Evolutionary conservation across 352 stramenopile genomes (phyloP), one percentile per base, ranked within the genome.

Genomic region (Globisporangium sylvaticum): DNA sequence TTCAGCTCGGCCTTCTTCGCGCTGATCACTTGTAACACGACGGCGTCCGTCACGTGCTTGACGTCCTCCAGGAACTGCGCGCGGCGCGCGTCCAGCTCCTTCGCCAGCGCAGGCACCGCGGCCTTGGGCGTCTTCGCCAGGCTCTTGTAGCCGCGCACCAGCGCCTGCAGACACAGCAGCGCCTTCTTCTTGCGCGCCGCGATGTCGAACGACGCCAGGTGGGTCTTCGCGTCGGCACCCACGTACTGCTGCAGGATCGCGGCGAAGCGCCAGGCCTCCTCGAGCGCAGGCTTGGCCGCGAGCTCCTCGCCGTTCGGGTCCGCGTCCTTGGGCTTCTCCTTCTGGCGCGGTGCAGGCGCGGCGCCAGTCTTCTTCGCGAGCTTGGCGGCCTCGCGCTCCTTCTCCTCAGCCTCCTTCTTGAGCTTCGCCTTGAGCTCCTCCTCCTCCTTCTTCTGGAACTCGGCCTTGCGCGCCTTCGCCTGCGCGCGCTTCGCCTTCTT

Each of bases 401-500:
- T 87, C 37, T 91, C 83, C 62, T 93, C 86, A 1, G 76, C 76
- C 60, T 92, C 86, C 70, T 96, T 90, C 72, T 91, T 80, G 54
- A 86, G 73, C 57, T 95, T 87, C 0, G 82, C 81, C 58, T 89
- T 84, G 15, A 89, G 68, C 58, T 90, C 79, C 56, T 91, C 87
- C 64, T 89, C 83, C 52, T 88, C 80, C 73, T 88, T 91, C 63
- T 81, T 88, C 66, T 94, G 91, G 77, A 98, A 97, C 68, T 97
- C 84, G 22, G 92, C 84, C 68, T 96, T 97, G 37, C 86, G 83
- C 14, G 85, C 87, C 77, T 96, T 96, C 10, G 86, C 87, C 54
- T 95, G 86, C 53, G 93, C 96, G 56, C 79, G 83, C 70, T 93
- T 95, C 4, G 89, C 91, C 76, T 97, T 94, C 71, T 95, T 95